Evolutionary conservation across 331 rosid genomes (phyloP).

Genomic region (Acacia concinna): DNA sequence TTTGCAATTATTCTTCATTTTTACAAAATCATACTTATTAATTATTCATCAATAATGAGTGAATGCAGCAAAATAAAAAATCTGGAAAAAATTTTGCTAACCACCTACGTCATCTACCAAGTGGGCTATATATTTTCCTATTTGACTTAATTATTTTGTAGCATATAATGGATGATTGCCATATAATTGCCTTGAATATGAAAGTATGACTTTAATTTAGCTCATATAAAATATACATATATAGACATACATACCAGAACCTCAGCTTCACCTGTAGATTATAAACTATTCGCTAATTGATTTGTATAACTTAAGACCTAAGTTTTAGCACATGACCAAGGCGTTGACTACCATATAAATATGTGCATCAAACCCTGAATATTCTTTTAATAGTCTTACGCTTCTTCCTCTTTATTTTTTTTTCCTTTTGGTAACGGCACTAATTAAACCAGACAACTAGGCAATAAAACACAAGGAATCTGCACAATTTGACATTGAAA

Average conservation of each 20-base stretch:
- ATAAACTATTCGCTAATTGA: conserved; percentile 18
- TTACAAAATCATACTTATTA: neutral
- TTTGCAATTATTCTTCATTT: too few species aligned
- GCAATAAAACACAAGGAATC: conserved; percentile 27
- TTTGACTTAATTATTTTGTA: conserved; percentile 6
- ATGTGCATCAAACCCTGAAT: neutral
- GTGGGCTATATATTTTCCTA: neutral
- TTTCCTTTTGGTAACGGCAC: neutral
- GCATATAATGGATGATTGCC: neutral
- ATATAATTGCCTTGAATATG: neutral
- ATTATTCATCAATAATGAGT: neutral
- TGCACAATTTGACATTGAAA: conserved; percentile 10
- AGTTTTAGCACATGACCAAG: conserved; percentile 18
- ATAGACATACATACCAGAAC: neutral
- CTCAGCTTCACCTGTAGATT: neutral
- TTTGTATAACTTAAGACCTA: conserved; percentile 14
- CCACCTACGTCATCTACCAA: neutral
- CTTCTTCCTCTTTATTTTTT: neutral
- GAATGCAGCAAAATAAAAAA: neutral
- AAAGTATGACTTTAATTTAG: neutral
- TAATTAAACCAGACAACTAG: conserved; percentile 11
- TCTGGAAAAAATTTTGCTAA: neutral
- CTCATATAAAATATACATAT: neutral
- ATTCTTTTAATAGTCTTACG: neutral
- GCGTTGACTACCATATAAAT: conserved; percentile 29